Conservation (phyloP, 78 protist genomes). For the Dictyostelium brefeldianum region DNA sequence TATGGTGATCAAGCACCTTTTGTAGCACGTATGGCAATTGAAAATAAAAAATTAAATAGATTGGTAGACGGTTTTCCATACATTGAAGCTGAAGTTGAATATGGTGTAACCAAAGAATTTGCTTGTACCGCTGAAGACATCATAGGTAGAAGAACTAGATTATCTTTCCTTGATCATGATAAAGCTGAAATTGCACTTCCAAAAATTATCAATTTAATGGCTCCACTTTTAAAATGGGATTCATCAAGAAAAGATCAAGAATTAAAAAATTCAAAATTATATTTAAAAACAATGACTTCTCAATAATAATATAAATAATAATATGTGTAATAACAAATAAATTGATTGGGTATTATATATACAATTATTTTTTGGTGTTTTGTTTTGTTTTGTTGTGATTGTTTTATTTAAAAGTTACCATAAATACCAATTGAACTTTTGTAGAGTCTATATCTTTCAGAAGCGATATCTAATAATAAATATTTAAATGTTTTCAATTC, state of each 20-base stretch:
- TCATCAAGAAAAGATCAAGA: conserved; percentile 42
- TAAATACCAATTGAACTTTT: conserved; percentile 48
- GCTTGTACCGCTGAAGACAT: conserved; percentile 91
- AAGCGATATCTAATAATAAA: conserved; percentile 45
- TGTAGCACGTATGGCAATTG: conserved; percentile 55
- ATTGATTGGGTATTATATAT: no score
- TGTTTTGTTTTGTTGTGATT: neutral
- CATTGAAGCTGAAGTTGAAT: conserved; percentile 93
- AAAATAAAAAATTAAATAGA: conserved; percentile 18
- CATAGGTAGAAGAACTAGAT: conserved; percentile 92
- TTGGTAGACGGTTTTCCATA: conserved; percentile 82
- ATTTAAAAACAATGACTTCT: conserved; percentile 59
- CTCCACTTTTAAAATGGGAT: conserved; percentile 69
- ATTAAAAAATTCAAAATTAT: conserved; percentile 34
- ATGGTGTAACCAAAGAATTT: conserved; percentile 79
- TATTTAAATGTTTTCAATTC: conserved; percentile 43
- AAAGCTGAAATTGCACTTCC: conserved; percentile 70
- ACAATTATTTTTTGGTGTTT: neutral
- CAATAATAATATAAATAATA: neutral
- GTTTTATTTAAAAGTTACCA: neutral
- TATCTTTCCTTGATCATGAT: conserved; percentile 91
- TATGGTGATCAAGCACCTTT: conserved; percentile 77
- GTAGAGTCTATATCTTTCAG: conserved; percentile 57
- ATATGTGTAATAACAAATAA: neutral
- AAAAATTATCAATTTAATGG: conserved; percentile 78